Evolutionary conservation across 768 basidiomycete genomes (phyloP).

Genomic region (Tulasnella sp.): DNA sequence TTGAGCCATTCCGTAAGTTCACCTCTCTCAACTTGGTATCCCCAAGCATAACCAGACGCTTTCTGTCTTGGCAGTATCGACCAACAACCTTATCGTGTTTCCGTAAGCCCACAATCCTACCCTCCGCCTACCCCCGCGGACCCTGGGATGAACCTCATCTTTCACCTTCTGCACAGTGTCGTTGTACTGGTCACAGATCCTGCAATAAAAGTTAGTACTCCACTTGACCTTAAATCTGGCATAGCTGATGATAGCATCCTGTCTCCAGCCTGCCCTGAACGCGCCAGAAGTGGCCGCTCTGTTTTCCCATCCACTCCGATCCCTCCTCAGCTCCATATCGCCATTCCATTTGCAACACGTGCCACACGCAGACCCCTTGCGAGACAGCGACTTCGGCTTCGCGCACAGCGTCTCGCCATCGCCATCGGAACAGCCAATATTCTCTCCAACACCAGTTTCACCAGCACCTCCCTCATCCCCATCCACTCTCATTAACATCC

Average conservation of each 20-base stretch:
- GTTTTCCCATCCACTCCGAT: conserved; percentile 73
- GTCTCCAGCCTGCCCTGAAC: conserved; percentile 62
- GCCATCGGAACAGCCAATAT: conserved; percentile 31
- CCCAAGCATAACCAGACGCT: neutral
- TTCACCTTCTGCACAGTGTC: conserved; percentile 38
- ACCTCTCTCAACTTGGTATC: neutral
- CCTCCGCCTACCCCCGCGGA: neutral
- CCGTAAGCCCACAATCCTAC: conserved; percentile 44
- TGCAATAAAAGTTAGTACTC: conserved; percentile 43
- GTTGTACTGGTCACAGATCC: conserved; percentile 78
- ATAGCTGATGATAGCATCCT: neutral
- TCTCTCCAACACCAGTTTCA: conserved; percentile 16
- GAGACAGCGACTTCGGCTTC: too few species aligned
- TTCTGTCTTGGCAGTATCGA: conserved; percentile 34
- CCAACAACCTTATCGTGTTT: conserved; percentile 62
- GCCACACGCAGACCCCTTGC: conserved; percentile 21
- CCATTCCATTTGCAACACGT: conserved; percentile 37
- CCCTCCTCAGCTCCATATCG: conserved; percentile 43
- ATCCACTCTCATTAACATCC: conserved; percentile 13
- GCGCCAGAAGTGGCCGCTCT: conserved; percentile 63
- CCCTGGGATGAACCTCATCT: neutral
- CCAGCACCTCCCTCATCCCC: conserved; percentile 30
- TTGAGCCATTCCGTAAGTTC: conserved; percentile 50
- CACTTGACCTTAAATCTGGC: neutral
- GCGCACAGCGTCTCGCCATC: too few species aligned